Evolutionary conservation across 495 filamentous ascomycete species (phyloP).

Genomic region (Ramalina intermedia): DNA sequence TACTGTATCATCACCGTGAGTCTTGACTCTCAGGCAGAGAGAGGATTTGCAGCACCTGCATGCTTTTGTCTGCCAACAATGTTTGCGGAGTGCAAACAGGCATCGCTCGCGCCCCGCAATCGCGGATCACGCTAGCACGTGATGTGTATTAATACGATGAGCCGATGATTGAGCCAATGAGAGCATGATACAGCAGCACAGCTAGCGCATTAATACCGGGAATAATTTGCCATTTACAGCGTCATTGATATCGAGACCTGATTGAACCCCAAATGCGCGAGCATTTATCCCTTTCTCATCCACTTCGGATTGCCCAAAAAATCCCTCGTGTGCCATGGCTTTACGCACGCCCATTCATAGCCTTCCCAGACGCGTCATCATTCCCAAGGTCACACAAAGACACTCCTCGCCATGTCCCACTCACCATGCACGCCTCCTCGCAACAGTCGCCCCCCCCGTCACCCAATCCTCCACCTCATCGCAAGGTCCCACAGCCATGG

Average conservation of each 20-base stretch:
- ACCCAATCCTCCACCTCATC: slow-evolving; percentile 50
- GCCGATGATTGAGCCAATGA: too few species aligned
- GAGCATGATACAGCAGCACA: too few species aligned
- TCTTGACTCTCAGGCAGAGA: background rate
- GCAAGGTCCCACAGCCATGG: slow-evolving; percentile 78
- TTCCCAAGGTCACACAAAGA: background rate
- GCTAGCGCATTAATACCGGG: too few species aligned
- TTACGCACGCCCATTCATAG: background rate
- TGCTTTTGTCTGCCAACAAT: background rate
- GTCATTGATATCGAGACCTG: background rate
- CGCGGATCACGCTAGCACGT: too few species aligned
- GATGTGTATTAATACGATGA: too few species aligned
- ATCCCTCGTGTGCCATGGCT: background rate
- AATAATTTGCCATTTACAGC: background rate
- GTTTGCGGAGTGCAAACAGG: background rate
- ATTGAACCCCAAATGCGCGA: too few species aligned
- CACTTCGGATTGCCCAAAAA: background rate
- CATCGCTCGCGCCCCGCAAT: too few species aligned
- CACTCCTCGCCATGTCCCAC: background rate
- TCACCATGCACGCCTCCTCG: slow-evolving; percentile 32
- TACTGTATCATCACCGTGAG: background rate
- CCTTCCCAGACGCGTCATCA: background rate
- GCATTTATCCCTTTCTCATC: too few species aligned
- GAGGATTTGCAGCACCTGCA: background rate
- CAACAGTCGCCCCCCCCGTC: slow-evolving; percentile 58